These are phyloP conservation scores for Chrysanthemum lavandulifolium DNA, from an alignment of 129 eudicot species.

Conservation along the genomic window DNA sequence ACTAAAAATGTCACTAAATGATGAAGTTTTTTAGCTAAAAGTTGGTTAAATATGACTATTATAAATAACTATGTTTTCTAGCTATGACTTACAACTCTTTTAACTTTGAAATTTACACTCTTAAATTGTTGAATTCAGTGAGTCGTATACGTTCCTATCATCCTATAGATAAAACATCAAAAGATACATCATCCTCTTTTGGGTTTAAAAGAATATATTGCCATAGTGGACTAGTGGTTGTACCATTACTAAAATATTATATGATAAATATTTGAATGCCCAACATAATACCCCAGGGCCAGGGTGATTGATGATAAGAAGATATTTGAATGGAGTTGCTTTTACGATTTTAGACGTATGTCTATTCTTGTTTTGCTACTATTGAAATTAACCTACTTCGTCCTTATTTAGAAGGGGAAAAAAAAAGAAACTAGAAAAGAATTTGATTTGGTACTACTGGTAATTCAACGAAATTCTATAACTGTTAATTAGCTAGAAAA, in stretches of 20 bases:
- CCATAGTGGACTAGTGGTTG: slow-evolving; percentile 23
- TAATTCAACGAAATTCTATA: too few species aligned
- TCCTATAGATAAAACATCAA: too few species aligned
- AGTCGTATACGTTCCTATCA: too few species aligned
- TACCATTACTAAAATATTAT: slow-evolving; percentile 15
- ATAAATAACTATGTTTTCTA: background rate
- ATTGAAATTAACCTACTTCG: background rate
- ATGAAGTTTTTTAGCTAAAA: too few species aligned
- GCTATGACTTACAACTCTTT: background rate
- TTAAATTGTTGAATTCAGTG: too few species aligned
- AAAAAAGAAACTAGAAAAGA: too few species aligned
- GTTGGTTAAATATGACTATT: background rate
- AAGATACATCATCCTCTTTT: too few species aligned
- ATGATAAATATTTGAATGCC: slow-evolving; percentile 12
- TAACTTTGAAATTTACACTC: too few species aligned
- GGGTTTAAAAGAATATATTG: background rate
- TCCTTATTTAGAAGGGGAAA: background rate
- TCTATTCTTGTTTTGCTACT: background rate
- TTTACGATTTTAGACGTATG: background rate
- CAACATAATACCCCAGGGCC: slow-evolving; percentile 23
- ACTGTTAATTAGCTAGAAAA: too few species aligned
- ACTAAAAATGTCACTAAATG: too few species aligned
- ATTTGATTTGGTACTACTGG: too few species aligned
- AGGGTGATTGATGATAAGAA: slow-evolving; percentile 26
- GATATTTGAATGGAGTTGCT: slow-evolving; percentile 30